A percentile compares a stretch with the other conserved stretches of the same genome.
These are phyloP conservation scores for Davidsoniella australis DNA, from an alignment of 2,329 filamentous ascomycete species.

Conservation along the genomic window DNA sequence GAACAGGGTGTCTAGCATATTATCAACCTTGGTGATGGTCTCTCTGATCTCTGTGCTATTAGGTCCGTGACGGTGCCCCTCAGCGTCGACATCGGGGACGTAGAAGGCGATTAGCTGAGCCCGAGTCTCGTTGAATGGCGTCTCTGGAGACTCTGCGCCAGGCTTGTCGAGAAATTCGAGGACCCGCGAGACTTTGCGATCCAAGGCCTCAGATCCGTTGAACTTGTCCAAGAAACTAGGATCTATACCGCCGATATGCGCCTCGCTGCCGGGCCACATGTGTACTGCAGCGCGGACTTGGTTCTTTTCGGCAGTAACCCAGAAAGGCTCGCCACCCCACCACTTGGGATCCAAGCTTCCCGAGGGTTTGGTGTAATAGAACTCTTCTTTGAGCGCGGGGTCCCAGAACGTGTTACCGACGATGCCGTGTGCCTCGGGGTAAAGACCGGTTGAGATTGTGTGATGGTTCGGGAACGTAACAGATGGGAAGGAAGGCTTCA, in stretches of 20 bases:
- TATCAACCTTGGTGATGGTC: slow-evolving; percentile 66
- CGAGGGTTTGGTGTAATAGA: slow-evolving; percentile 67
- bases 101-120: slow-evolving; percentile 91
- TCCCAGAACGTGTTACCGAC: slow-evolving; percentile 96
- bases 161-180: slow-evolving; percentile 74
- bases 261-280: slow-evolving; percentile 98
- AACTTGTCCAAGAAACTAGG: slow-evolving; percentile 72
- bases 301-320: slow-evolving; percentile 78
- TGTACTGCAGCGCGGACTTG: slow-evolving; percentile 69
- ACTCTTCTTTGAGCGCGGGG: slow-evolving; percentile 55
- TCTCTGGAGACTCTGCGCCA: slow-evolving; percentile 41
- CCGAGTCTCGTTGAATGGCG: slow-evolving; percentile 33
- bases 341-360: slow-evolving; percentile 71
- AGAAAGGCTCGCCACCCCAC: slow-evolving; percentile 91
- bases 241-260: slow-evolving; percentile 57
- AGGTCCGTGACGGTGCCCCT: slow-evolving; percentile 77
- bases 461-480: slow-evolving; percentile 97
- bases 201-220: slow-evolving; percentile 58
- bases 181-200: slow-evolving; percentile 61
- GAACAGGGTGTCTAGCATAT: slow-evolving; percentile 65
- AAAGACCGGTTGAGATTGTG: slow-evolving; percentile 77
- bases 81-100: slow-evolving; percentile 76
- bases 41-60: slow-evolving; percentile 80
- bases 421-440: slow-evolving; percentile 83
- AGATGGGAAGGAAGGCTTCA: slow-evolving; percentile 86